Conservation (phyloP, 768 basidiomycete genomes). For the Harrya chromipes region DNA sequence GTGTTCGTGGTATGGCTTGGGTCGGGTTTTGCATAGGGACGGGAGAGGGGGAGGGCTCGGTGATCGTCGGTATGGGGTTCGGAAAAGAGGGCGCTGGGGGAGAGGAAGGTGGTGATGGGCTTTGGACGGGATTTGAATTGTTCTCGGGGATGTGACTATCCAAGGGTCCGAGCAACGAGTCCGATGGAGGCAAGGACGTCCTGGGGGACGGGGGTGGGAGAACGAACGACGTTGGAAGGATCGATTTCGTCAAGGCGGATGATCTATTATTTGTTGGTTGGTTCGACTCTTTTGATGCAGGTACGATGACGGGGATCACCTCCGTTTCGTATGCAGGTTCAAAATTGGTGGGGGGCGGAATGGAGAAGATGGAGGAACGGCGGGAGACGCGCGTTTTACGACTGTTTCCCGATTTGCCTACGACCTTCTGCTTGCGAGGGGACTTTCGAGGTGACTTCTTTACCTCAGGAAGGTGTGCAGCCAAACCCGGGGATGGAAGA, state of each 20-base stretch:
- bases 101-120: not conserved
- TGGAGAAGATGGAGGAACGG: slow-evolving; percentile 42
- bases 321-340: slow-evolving; percentile 54
- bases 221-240: slow-evolving; percentile 69
- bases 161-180: slow-evolving; percentile 34
- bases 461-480: slow-evolving; percentile 25
- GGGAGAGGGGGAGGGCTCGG: slow-evolving; percentile 13
- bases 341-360: slow-evolving; percentile 32
- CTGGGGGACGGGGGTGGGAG: slow-evolving; percentile 77
- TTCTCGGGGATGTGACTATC: slow-evolving; percentile 19
- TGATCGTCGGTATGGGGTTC: slow-evolving; percentile 18
- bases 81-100: slow-evolving; percentile 4
- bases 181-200: slow-evolving; percentile 50
- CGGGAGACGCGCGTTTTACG: slow-evolving; percentile 47
- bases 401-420: slow-evolving; percentile 43
- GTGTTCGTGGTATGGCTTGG: slow-evolving; percentile 18
- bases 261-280: slow-evolving; percentile 19
- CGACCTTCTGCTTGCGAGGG: slow-evolving; percentile 43
- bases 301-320: slow-evolving; percentile 35
- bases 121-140: not conserved
- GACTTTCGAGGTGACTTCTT: slow-evolving; percentile 45
- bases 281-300: slow-evolving; percentile 32
- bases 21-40: slow-evolving; percentile 3
- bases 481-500: slow-evolving; percentile 20
- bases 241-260: slow-evolving; percentile 37